phyloP scores from a whole-genome alignment of 2,329 filamentous ascomycete species.

The Cadophora malorum region DNA sequence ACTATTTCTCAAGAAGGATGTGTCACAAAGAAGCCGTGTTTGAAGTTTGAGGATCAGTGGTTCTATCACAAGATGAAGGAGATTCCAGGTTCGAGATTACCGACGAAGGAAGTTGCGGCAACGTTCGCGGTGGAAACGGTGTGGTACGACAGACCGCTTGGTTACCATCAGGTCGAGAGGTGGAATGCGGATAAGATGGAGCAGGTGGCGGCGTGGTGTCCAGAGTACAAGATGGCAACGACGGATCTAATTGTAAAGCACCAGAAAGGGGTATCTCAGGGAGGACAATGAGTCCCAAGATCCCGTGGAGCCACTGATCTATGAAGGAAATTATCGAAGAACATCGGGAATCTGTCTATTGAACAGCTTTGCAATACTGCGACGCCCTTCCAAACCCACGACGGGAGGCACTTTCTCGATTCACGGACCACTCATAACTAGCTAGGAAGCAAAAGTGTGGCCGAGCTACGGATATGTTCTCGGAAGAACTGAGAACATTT shows the following conservation, averaged over 20 bases:
- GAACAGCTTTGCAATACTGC: no score
- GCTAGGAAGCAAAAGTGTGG: no score
- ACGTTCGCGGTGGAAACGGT: conserved; percentile 36
- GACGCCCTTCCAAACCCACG: no score
- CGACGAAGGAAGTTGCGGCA: conserved; percentile 30
- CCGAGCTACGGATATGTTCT: no score
- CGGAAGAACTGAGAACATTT: no score
- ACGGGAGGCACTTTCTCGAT: no score
- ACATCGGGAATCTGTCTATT: no score
- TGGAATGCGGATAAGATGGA: conserved; percentile 37
- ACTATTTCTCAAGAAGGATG: conserved; percentile 34
- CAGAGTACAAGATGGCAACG: conserved; percentile 37
- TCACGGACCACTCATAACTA: no score
- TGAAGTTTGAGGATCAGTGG: conserved; percentile 38
- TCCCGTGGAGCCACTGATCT: no score
- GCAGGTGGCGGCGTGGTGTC: conserved; percentile 44
- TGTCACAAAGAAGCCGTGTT: conserved; percentile 32
- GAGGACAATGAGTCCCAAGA: neutral
- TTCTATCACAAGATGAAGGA: conserved; percentile 40
- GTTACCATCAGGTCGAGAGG: conserved; percentile 34
- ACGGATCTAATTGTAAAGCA: conserved; percentile 8
- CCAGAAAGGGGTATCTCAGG: neutral
- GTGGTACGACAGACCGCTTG: conserved; percentile 30
- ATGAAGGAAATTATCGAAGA: no score
- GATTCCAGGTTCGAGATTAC: conserved; percentile 33